A percentile compares a stretch with the other conserved stretches of the same genome.
phyloP scores from a whole-genome alignment of 805 yeast genomes.

The Pichia rugopelliculosa region DNA sequence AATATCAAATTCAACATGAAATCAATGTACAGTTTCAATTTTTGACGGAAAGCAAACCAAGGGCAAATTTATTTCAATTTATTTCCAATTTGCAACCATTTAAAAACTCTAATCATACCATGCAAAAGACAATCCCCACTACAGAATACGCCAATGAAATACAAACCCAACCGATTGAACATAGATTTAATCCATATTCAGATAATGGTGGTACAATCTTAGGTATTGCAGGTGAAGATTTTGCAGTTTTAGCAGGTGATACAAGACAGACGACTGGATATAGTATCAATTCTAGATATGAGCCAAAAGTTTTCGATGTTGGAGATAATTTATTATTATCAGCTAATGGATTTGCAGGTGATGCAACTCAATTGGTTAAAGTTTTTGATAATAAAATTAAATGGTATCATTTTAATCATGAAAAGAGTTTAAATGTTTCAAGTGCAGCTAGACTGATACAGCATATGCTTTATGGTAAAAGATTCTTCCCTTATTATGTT shows the following conservation, averaged over 20 bases:
- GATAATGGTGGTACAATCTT: slow-evolving; percentile 96
- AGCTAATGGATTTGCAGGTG: slow-evolving; percentile 96
- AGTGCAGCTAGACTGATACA: slow-evolving; percentile 89
- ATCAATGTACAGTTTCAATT: not conserved
- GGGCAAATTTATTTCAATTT: not conserved
- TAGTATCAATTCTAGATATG: slow-evolving; percentile 86
- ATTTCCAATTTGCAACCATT: too few species aligned
- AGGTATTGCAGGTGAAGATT: slow-evolving; percentile 97
- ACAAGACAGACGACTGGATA: slow-evolving; percentile 96
- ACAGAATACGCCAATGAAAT: slow-evolving; percentile 59
- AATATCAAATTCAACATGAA: not conserved
- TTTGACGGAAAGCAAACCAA: not conserved
- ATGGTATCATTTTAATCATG: slow-evolving; percentile 92
- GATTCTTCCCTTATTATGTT: slow-evolving; percentile 95
- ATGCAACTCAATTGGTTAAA: slow-evolving; percentile 77
- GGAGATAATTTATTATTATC: slow-evolving; percentile 85
- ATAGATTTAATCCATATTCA: slow-evolving; percentile 84
- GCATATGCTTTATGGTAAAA: slow-evolving; percentile 82
- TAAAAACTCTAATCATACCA: not conserved
- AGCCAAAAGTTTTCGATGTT: slow-evolving; percentile 80
- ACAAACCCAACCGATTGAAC: slow-evolving; percentile 67
- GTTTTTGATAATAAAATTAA: slow-evolving; percentile 62
- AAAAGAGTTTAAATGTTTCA: slow-evolving; percentile 56
- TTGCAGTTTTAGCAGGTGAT: slow-evolving; percentile 95
- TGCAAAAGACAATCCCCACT: slow-evolving; percentile 10